A percentile compares a stretch with the other conserved stretches of the same genome.
phyloP scores from a whole-genome alignment of 805 yeast genomes.

The Suhomyces xylopsoci region DNA sequence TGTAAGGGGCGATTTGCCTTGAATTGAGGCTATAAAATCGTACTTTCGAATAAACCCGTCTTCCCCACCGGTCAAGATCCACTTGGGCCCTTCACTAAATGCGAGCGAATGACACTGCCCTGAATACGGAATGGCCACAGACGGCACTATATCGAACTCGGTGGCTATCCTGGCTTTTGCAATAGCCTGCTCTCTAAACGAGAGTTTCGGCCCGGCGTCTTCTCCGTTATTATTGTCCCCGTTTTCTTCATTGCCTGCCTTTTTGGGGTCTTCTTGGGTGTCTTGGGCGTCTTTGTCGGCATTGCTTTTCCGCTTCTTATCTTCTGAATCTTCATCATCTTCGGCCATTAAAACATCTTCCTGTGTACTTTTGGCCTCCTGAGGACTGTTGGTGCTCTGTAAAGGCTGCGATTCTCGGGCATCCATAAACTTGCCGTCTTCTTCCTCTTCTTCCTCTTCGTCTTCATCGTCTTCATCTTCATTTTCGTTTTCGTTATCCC shows the following conservation, averaged over 20 bases:
- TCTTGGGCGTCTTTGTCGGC: background rate
- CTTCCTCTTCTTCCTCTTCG: conserved; percentile 14
- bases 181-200: conserved; percentile 27
- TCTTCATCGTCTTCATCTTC: conserved; percentile 15
- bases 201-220: conserved; percentile 2
- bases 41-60: conserved; percentile 92
- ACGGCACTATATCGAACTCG: conserved; percentile 71
- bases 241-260: conserved; percentile 2
- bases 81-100: conserved; percentile 74
- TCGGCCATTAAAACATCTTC: conserved; percentile 17
- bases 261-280: conserved; percentile 3
- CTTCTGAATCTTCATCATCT: conserved; percentile 12
- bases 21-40: conserved; percentile 80
- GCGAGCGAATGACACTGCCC: conserved; percentile 76
- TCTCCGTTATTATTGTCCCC: conserved; percentile 3
- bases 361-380: conserved; percentile 17
- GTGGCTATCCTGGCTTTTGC: conserved; percentile 50
- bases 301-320: conserved; percentile 2
- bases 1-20: conserved; percentile 83
- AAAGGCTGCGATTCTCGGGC: conserved; percentile 6
- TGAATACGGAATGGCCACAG: conserved; percentile 83
- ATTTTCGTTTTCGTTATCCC: conserved; percentile 15
- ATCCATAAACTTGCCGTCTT: conserved; percentile 11
- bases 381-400: background rate
- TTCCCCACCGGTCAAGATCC: conserved; percentile 91